Evolutionary conservation across 2,329 filamentous ascomycete genomes (phyloP).

Genomic region (Rutstroemia sp.): DNA sequence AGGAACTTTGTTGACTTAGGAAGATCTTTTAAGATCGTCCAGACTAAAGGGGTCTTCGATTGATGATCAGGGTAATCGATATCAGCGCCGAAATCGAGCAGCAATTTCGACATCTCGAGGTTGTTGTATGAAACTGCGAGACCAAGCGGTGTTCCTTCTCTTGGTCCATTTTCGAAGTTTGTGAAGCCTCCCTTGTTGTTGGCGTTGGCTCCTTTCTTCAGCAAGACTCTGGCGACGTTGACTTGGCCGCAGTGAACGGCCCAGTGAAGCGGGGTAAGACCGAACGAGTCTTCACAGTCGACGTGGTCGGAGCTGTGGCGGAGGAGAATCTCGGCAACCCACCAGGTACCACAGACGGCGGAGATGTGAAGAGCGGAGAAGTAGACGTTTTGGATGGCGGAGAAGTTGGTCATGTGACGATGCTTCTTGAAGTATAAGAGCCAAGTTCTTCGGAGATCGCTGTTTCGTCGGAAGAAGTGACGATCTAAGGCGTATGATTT

Average conservation of each 20-base stretch:
- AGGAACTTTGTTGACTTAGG: conserved; percentile 13
- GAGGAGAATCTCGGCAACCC: conserved; percentile 7
- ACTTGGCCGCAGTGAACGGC: conserved; percentile 6
- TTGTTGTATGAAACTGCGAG: conserved; percentile 9
- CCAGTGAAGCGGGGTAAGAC: conserved; percentile 8
- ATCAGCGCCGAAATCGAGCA: background rate
- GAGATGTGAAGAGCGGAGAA: conserved; percentile 10
- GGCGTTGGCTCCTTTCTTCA: conserved; percentile 4
- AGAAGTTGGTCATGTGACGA: conserved; percentile 10
- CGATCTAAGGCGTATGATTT: conserved; percentile 6
- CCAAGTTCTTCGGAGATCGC: conserved; percentile 7
- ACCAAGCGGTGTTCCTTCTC: conserved; percentile 3
- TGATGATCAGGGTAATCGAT: conserved; percentile 8
- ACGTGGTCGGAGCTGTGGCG: conserved; percentile 5
- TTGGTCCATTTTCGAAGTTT: conserved; percentile 2
- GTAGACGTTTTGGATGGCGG: conserved; percentile 7
- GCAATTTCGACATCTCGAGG: conserved; percentile 5
- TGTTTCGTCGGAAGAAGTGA: conserved; percentile 7
- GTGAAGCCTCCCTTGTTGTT: conserved; percentile 4
- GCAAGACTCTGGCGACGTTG: conserved; percentile 1
- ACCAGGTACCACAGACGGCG: conserved; percentile 5
- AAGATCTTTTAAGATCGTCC: conserved; percentile 5
- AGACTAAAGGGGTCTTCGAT: conserved; percentile 2
- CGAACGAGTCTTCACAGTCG: conserved; percentile 6
- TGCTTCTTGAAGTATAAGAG: conserved; percentile 10